phyloP scores from a whole-genome alignment of 2,329 filamentous ascomycete genomes.

The Phyllosticta citrichinensis region DNA sequence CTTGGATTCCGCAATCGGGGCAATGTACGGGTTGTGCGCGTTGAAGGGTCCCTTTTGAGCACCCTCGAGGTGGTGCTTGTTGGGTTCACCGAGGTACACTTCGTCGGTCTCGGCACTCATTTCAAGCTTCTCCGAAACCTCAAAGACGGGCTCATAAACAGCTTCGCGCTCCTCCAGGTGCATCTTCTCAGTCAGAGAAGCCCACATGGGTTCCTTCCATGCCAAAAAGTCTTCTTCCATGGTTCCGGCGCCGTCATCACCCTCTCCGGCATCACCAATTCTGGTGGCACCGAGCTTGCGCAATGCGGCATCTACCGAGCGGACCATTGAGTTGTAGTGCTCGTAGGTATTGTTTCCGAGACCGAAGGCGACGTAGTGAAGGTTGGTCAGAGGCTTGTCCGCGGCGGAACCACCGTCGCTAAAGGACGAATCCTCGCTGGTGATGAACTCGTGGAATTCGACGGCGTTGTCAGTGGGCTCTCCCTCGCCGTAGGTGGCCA shows the following conservation, averaged over 20 bases:
- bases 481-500: conserved; percentile 96
- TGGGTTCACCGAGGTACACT: conserved; percentile 92
- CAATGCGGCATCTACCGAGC: conserved; percentile 74
- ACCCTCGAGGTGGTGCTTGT: conserved; percentile 88
- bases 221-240: conserved; percentile 99
- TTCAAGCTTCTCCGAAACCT: conserved; percentile 64
- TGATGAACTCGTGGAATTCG: conserved; percentile 96
- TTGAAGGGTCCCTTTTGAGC: conserved; percentile 82
- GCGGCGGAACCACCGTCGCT: conserved; percentile 49
- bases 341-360: conserved; percentile 99
- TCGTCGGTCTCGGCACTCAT: conserved; percentile 64
- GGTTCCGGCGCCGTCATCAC: conserved; percentile 93
- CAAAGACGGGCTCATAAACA: conserved; percentile 88
- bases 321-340: conserved; percentile 98
- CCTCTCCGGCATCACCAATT: conserved; percentile 83
- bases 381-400: conserved; percentile 61
- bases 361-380: conserved; percentile 92
- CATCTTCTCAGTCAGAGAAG: conserved; percentile 71
- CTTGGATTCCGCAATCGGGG: conserved; percentile 79
- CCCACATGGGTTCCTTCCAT: conserved; percentile 99
- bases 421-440: conserved; percentile 70
- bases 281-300: conserved; percentile 72
- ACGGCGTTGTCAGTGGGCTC: conserved; percentile 98
- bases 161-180: conserved; percentile 88
- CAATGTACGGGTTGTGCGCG: conserved; percentile 93